A percentile compares a stretch with the other conserved stretches of the same genome.
Evolutionary conservation across 2,329 filamentous ascomycete genomes (phyloP).

Genomic region (Macrophomina phaseolina): DNA sequence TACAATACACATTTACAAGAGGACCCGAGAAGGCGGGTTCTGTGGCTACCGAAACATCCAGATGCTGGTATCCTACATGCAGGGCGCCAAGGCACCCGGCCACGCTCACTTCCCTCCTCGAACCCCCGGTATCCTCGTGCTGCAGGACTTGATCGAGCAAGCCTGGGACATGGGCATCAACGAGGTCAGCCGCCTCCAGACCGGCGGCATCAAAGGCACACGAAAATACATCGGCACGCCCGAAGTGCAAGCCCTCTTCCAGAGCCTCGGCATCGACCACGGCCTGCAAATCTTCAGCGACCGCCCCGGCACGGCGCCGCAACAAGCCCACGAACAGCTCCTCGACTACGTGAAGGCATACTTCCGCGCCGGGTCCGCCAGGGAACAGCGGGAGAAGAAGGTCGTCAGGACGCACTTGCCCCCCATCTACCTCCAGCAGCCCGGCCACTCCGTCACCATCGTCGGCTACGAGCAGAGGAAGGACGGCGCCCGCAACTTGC

Average conservation of each 20-base stretch:
- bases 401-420: constrained; percentile 75
- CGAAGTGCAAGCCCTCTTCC: constrained; percentile 82
- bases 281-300: constrained; percentile 59
- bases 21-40: constrained; percentile 82
- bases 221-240: constrained; percentile 95
- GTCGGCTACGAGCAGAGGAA: constrained; percentile 77
- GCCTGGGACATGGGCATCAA: constrained; percentile 91
- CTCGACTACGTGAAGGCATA: constrained; percentile 74
- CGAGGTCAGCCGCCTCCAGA: constrained; percentile 74
- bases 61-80: constrained; percentile 82
- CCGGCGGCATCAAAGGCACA: constrained; percentile 84
- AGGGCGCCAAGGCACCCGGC: constrained; percentile 62
- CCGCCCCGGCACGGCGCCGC: constrained; percentile 49
- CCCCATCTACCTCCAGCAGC: constrained; percentile 89
- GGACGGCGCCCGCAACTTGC: constrained; percentile 69
- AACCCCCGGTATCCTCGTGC: constrained; percentile 77
- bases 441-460: constrained; percentile 90
- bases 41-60: constrained; percentile 97
- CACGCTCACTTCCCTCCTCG: constrained; percentile 63
- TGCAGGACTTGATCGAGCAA: constrained; percentile 85
- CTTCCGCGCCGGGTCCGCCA: constrained; percentile 57
- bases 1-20: constrained; percentile 81
- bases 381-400: constrained; percentile 51
- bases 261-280: constrained; percentile 66
- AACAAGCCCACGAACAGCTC: constrained; percentile 60